Percentiles rank a stretch among this genome's conserved stretches.
Evolutionary conservation across 495 filamentous ascomycete species (phyloP).

Genomic region (Saxispiralis lemnorum): DNA sequence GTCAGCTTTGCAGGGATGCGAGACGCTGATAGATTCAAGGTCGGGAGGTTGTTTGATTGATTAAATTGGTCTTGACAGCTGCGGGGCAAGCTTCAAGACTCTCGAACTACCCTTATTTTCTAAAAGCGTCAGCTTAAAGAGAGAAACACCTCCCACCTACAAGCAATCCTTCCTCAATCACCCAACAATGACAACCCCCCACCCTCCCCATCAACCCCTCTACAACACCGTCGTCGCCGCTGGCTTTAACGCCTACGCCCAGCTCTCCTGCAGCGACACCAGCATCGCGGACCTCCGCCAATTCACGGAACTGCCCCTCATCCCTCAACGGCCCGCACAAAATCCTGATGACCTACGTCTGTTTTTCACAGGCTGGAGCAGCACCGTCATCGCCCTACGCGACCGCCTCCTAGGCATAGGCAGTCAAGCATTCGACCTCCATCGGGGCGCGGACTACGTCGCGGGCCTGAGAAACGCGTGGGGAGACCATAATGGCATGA

Average conservation of each 20-base stretch:
- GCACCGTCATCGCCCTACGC: not conserved
- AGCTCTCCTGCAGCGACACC: not conserved
- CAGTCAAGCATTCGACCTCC: not conserved
- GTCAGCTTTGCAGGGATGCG: not conserved
- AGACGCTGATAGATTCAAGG: not conserved
- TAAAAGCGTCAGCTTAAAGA: too few relatives aligned
- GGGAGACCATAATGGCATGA: conserved; percentile 10
- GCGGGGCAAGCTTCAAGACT: not conserved
- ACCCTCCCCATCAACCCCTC: too few relatives aligned
- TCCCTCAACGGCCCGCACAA: not conserved
- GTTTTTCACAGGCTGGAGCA: conserved; percentile 13
- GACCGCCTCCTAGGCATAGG: conserved; percentile 2
- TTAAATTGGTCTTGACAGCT: not conserved
- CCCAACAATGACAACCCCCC: not conserved
- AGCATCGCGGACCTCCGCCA: not conserved
- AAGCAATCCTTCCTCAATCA: not conserved
- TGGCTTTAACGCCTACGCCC: conserved; percentile 9
- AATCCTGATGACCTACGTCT: not conserved
- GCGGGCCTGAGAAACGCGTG: not conserved
- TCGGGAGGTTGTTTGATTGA: not conserved
- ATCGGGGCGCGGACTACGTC: not conserved
- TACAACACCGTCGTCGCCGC: not conserved
- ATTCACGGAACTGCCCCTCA: not conserved
- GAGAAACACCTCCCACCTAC: too few relatives aligned
- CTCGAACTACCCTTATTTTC: too few relatives aligned